A percentile compares a stretch with the other conserved stretches of the same genome.
Evolutionary conservation across 345 rosid genomes (phyloP).

Genomic region (Viola odorata): DNA sequence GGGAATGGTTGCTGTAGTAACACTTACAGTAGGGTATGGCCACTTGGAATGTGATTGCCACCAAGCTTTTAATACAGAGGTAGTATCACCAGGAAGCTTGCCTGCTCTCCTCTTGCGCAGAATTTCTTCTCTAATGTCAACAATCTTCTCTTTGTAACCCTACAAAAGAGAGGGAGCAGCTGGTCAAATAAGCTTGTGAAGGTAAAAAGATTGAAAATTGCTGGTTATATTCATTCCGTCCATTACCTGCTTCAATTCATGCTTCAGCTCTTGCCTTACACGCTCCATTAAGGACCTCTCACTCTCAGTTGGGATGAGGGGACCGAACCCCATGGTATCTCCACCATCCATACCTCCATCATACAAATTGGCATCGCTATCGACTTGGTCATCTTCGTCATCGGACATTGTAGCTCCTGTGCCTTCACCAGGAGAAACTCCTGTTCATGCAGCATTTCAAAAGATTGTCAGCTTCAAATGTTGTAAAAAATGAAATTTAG

Average conservation of each 20-base stretch:
- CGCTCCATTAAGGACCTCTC: constrained; percentile 98
- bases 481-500: neutral
- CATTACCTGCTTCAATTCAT: constrained; percentile 89
- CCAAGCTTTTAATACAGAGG: constrained; percentile 85
- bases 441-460: constrained; percentile 31
- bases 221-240: neutral
- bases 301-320: constrained; percentile 88
- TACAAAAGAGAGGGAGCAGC: constrained; percentile 14
- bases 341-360: constrained; percentile 70
- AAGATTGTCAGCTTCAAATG: constrained; percentile 2
- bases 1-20: neutral
- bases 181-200: neutral
- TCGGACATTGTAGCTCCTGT: constrained; percentile 98
- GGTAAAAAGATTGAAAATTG: neutral
- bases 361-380: constrained; percentile 72
- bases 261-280: constrained; percentile 92
- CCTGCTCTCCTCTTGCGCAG: constrained; percentile 97
- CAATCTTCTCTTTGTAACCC: constrained; percentile 97
- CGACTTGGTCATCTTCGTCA: constrained; percentile 91
- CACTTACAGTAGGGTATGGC: constrained; percentile 97
- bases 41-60: constrained; percentile 97
- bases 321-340: constrained; percentile 88
- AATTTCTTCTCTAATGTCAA: constrained; percentile 94
- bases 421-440: constrained; percentile 95
- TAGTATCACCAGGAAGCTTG: constrained; percentile 94